A percentile compares a stretch with the other conserved stretches of the same genome.
These are phyloP conservation scores for Fusarium protoensiforme DNA, from an alignment of 2,329 filamentous ascomycete species.

Conservation along the genomic window DNA sequence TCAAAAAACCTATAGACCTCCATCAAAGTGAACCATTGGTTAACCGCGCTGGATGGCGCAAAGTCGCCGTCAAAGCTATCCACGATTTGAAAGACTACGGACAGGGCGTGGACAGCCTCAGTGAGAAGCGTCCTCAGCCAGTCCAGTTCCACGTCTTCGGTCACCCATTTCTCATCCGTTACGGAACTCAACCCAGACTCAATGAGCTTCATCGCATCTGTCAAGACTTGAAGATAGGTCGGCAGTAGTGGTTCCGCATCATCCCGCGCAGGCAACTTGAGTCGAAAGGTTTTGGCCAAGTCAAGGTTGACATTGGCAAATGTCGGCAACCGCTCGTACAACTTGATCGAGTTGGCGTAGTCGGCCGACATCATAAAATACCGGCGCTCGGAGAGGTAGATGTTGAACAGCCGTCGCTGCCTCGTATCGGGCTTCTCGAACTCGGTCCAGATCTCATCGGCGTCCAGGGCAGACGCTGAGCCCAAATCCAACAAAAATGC, in stretches of 20 bases:
- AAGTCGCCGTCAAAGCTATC: conserved; percentile 67
- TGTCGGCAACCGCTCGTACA: conserved; percentile 53
- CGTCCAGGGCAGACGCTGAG: conserved; percentile 58
- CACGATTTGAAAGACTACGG: conserved; percentile 78
- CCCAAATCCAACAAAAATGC: conserved; percentile 66
- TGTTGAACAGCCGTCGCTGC: conserved; percentile 74
- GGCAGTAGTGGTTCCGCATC: conserved; percentile 59
- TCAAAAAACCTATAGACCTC: conserved; percentile 76
- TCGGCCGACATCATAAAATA: conserved; percentile 74
- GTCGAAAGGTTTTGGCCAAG: conserved; percentile 45
- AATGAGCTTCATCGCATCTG: conserved; percentile 60
- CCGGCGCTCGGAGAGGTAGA: conserved; percentile 78
- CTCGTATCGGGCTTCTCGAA: conserved; percentile 73
- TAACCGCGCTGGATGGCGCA: conserved; percentile 67
- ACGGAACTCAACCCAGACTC: conserved; percentile 62
- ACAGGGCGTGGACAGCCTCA: conserved; percentile 79
- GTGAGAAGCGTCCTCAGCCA: conserved; percentile 74
- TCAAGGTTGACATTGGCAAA: conserved; percentile 42
- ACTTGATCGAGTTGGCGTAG: conserved; percentile 61
- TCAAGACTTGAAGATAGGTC: conserved; percentile 60
- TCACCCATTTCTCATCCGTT: conserved; percentile 60
- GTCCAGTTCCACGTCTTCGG: conserved; percentile 65
- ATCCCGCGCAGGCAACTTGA: conserved; percentile 46
- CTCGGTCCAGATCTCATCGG: conserved; percentile 64
- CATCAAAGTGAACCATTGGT: conserved; percentile 82